phyloP scores from a whole-genome alignment of 805 yeast species.

The Saccharomycopsis amapae region DNA sequence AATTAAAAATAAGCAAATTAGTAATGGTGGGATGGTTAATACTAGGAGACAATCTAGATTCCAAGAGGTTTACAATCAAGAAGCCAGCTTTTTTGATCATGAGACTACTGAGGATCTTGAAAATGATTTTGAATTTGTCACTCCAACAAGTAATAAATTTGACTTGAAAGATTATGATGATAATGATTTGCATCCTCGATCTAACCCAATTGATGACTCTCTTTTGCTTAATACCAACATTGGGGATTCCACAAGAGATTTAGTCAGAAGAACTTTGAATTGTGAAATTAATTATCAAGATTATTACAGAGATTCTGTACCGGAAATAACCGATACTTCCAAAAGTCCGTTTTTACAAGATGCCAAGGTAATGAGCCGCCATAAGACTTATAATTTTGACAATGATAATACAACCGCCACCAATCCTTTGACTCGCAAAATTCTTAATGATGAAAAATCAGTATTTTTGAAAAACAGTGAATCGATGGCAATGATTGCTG shows the following conservation, averaged over 20 bases:
- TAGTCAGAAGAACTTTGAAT: slow-evolving; percentile 12
- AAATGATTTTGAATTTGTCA: slow-evolving; percentile 17
- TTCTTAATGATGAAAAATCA: slow-evolving; percentile 10
- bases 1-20: no score
- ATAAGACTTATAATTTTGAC: not conserved
- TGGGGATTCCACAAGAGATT: slow-evolving; percentile 17
- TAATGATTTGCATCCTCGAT: not conserved
- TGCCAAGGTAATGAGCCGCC: no score
- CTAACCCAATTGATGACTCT: slow-evolving; percentile 3
- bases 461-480: slow-evolving; percentile 1
- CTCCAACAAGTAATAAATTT: slow-evolving; percentile 4
- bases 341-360: slow-evolving; percentile 17
- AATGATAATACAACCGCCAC: not conserved
- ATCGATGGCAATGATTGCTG: slow-evolving; percentile 3
- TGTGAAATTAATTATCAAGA: slow-evolving; percentile 16
- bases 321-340: slow-evolving; percentile 16
- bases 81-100: not conserved
- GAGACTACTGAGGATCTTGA: slow-evolving; percentile 19
- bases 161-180: not conserved
- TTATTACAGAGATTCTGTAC: slow-evolving; percentile 10
- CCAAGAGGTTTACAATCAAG: slow-evolving; percentile 2
- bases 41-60: slow-evolving; percentile 2
- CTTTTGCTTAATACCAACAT: slow-evolving; percentile 7
- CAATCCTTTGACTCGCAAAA: slow-evolving; percentile 8
- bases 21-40: no score